Base-by-base conservation (phyloP, 2,329 filamentous ascomycete genomes). In the Fusarium compactum region DNA sequence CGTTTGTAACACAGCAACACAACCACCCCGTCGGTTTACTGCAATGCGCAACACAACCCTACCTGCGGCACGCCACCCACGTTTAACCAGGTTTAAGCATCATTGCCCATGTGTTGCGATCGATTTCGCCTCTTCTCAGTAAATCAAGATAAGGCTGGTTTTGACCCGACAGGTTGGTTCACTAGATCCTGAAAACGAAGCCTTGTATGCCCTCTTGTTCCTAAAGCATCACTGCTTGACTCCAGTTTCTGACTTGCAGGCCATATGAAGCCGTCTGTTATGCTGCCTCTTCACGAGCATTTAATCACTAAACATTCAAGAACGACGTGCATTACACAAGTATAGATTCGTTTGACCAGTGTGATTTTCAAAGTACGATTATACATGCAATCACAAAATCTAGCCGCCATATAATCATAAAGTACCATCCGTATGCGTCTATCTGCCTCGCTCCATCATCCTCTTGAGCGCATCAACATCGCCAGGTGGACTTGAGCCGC, bases 1-100 rank as follows among this genome's bases (percentile, higher is more conserved):
- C 68, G 70, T 69, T 45, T 45, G 73, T 75, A 40, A 54, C 73
- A 75, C 73, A 54, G 47, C 47, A 71, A 64, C 61, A 64, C 29
- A 72, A 65, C 70, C 55, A 65, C 60, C 62, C 52, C 62, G 51
- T 65, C 44, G 34, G 22, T 46, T 24, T 20, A 38, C 56, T 65
- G 70, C 63, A 70, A 62, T 59, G 61, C 54, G 63, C 71, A 71
- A 57, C 61, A 48, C 61, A 58, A 64, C 59, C 61, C 69, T 70
- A 70, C 63, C 59, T 47, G 51, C 41, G 16, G 62, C 67, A 47
- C 69, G 72, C 72, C 68, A 67, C 61, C 58, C 70, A 65, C 45
- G 53, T 62, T 67, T 52, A 46, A 58, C 58, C 55, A 64, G 58
- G 64, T 69, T 58, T 67, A 47, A 57, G 25, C 50, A 62, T 72